A percentile compares a stretch with the other conserved stretches of the same genome.
These are phyloP conservation scores for Ascosphaera apis DNA, from an alignment of 2,329 filamentous ascomycete species.

Conservation along the genomic window DNA sequence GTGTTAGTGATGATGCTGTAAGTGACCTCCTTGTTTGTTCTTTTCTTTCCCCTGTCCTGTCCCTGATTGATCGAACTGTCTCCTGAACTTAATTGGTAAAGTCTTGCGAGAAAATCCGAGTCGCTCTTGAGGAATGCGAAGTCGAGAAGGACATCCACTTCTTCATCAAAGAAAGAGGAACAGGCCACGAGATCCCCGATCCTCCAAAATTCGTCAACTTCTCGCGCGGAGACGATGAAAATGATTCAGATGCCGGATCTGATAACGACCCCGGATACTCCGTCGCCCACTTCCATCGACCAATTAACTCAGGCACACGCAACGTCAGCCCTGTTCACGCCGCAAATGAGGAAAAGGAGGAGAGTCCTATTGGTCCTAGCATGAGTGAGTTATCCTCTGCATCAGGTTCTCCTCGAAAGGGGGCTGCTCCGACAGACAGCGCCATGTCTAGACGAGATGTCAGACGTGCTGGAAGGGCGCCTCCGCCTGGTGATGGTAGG, in stretches of 20 bases:
- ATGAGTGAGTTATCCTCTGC: too few relatives aligned
- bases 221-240: slow-evolving; percentile 57
- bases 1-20: slow-evolving; percentile 77
- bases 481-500: too few relatives aligned
- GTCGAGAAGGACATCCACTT: slow-evolving; percentile 79
- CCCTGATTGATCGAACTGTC: not conserved
- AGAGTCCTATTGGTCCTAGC: too few relatives aligned
- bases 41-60: slow-evolving; percentile 4
- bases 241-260: slow-evolving; percentile 58
- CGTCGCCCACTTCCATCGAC: slow-evolving; percentile 83
- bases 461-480: too few relatives aligned
- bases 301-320: slow-evolving; percentile 55
- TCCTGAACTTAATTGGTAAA: slow-evolving; percentile 8
- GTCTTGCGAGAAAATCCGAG: slow-evolving; percentile 84
- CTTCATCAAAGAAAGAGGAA: slow-evolving; percentile 78
- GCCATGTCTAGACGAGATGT: too few relatives aligned
- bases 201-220: slow-evolving; percentile 98
- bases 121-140: slow-evolving; percentile 85
- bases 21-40: slow-evolving; percentile 8
- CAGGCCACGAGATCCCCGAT: slow-evolving; percentile 92
- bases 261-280: slow-evolving; percentile 86
- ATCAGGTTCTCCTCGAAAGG: too few relatives aligned
- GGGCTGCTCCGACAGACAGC: too few relatives aligned
- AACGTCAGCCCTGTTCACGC: slow-evolving; percentile 7
- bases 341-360: too few relatives aligned